A percentile compares a stretch with the other conserved stretches of the same genome.
Conservation (phyloP, 2,329 filamentous ascomycete genomes). For the Penicillium sp. region DNA sequence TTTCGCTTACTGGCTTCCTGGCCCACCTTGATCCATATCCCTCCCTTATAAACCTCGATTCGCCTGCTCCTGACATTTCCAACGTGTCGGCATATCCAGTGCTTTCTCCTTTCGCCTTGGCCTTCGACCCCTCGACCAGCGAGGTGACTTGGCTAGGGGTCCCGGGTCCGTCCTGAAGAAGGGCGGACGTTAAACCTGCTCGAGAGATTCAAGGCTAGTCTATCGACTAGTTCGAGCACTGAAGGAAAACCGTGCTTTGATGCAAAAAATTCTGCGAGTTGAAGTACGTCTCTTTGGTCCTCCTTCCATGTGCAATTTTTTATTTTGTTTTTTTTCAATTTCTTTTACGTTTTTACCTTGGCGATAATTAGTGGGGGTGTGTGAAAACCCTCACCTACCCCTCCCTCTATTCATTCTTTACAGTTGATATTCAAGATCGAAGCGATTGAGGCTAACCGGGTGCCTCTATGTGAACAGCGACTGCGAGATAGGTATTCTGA, state of each 20-base stretch:
- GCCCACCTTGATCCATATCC: slow-evolving; percentile 21
- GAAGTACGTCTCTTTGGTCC: slow-evolving; percentile 15
- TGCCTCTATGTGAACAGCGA: slow-evolving; percentile 10
- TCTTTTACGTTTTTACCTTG: slow-evolving; percentile 10
- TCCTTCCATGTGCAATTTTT: background rate
- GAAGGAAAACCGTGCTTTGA: slow-evolving; percentile 11
- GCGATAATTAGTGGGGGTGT: slow-evolving; percentile 19
- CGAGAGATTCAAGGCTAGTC: slow-evolving; percentile 21
- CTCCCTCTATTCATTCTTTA: slow-evolving; percentile 20
- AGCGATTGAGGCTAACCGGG: slow-evolving; percentile 15
- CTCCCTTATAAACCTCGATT: slow-evolving; percentile 17
- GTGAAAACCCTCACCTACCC: slow-evolving; percentile 21
- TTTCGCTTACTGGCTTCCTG: slow-evolving; percentile 32
- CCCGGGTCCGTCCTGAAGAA: slow-evolving; percentile 52
- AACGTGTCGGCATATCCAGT: slow-evolving; percentile 16
- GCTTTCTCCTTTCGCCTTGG: slow-evolving; percentile 19
- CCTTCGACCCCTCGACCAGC: slow-evolving; percentile 27
- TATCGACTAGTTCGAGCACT: slow-evolving; percentile 6
- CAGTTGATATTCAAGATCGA: background rate
- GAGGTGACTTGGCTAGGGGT: slow-evolving; percentile 49
- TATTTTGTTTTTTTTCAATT: background rate
- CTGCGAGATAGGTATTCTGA: slow-evolving; percentile 14
- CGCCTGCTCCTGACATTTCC: slow-evolving; percentile 16
- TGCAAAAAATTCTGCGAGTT: slow-evolving; percentile 10
- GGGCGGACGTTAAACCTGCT: slow-evolving; percentile 52